Conservation (phyloP, 2,329 filamentous ascomycete genomes). For the Fusarium piperis region DNA sequence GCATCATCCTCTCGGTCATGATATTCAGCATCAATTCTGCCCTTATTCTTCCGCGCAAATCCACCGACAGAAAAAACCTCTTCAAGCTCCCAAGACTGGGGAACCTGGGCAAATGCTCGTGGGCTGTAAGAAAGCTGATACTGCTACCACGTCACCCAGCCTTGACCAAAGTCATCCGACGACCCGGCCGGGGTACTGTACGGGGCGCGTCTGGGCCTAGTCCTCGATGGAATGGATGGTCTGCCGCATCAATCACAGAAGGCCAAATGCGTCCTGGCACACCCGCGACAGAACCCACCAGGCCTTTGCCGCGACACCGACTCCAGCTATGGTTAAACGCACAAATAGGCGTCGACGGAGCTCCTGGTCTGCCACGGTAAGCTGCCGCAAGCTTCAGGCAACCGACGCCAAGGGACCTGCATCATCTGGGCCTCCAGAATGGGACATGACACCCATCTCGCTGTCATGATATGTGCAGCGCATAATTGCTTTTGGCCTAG, state of each 20-base stretch:
- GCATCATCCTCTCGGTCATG: constrained; percentile 18
- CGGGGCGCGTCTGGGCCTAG: neutral
- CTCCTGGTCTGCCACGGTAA: neutral
- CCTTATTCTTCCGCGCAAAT: constrained; percentile 23
- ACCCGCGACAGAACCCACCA: constrained; percentile 3
- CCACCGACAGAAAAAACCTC: constrained; percentile 8
- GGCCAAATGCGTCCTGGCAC: neutral
- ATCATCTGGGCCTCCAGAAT: constrained; percentile 14
- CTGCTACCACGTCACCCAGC: constrained; percentile 23
- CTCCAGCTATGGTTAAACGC: constrained; percentile 35
- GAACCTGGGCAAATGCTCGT: constrained; percentile 18
- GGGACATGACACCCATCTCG: constrained; percentile 4
- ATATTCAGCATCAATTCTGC: constrained; percentile 6
- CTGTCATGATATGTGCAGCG: constrained; percentile 11
- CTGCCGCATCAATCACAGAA: constrained; percentile 42
- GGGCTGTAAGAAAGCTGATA: constrained; percentile 8
- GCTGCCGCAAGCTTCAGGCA: neutral
- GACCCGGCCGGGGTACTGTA: constrained; percentile 4
- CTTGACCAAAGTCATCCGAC: constrained; percentile 19
- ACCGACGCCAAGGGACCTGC: constrained; percentile 20
- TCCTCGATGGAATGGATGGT: neutral
- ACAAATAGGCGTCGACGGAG: constrained; percentile 38
- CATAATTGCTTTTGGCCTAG: constrained; percentile 28
- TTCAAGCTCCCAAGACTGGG: constrained; percentile 13
- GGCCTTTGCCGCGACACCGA: constrained; percentile 15